Evolutionary conservation across 2,329 filamentous ascomycete genomes (phyloP).

Genomic region (Metarhizium sp.): DNA sequence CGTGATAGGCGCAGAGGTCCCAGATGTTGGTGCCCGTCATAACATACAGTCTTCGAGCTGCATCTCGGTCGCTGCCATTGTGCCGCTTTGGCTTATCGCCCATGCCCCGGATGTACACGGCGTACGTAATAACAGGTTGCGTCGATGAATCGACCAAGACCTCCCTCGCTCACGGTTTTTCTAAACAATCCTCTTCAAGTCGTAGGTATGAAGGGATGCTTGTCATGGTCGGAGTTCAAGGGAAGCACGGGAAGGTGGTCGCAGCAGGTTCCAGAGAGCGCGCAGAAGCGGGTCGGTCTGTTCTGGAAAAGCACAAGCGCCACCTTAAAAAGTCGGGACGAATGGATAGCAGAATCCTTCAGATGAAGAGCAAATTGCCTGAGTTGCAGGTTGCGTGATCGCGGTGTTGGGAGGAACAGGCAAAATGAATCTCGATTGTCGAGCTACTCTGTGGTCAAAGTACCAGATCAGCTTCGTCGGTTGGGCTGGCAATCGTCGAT

Average conservation of each 20-base stretch:
- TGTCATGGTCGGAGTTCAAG: slow-evolving; percentile 19
- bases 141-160: slow-evolving; percentile 1
- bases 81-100: slow-evolving; percentile 28
- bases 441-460: background rate
- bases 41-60: slow-evolving; percentile 77
- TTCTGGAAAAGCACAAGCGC: background rate
- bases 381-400: background rate
- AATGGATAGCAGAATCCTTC: background rate
- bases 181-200: slow-evolving; percentile 19
- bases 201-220: slow-evolving; percentile 20
- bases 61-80: slow-evolving; percentile 71
- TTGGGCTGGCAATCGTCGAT: background rate
- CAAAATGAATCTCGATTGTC: background rate
- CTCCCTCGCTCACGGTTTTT: slow-evolving; percentile 19
- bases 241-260: background rate
- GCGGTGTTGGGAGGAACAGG: background rate
- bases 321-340: background rate
- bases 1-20: background rate
- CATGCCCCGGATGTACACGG: slow-evolving; percentile 15
- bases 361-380: background rate
- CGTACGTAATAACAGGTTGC: background rate
- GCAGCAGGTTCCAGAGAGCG: background rate
- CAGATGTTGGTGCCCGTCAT: background rate
- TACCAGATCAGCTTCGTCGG: background rate
- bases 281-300: background rate